Evolutionary conservation across 345 rosid species (phyloP).

Genomic region (Cardiospermum halicacabum): DNA sequence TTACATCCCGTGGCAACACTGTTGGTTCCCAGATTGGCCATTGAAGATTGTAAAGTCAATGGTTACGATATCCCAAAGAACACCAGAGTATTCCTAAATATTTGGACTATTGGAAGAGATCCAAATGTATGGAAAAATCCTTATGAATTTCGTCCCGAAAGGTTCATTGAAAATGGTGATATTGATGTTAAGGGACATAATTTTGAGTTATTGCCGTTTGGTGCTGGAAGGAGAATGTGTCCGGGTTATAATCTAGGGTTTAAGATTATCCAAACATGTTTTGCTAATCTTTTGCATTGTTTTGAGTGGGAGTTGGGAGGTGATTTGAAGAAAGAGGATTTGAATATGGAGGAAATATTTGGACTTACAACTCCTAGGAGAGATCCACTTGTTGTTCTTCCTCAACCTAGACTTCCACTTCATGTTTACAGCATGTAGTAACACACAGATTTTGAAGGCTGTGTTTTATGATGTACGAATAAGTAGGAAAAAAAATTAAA

Average conservation of each 20-base stretch:
- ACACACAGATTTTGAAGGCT: neutral
- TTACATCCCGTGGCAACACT: conserved; percentile 57
- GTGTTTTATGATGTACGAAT: too few relatives aligned
- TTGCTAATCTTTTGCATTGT: conserved; percentile 53
- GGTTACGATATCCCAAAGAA: conserved; percentile 44
- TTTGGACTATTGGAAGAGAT: conserved; percentile 53
- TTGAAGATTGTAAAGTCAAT: conserved; percentile 30
- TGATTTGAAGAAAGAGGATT: conserved; percentile 23
- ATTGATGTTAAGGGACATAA: conserved; percentile 54
- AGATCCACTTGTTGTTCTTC: conserved; percentile 33
- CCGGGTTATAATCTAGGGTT: conserved; percentile 57
- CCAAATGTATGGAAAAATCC: conserved; percentile 47
- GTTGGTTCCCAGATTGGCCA: conserved; percentile 40
- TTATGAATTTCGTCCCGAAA: conserved; percentile 45
- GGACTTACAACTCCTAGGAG: conserved; percentile 49
- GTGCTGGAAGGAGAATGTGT: conserved; percentile 65
- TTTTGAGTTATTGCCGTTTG: conserved; percentile 56
- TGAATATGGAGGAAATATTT: conserved; percentile 52
- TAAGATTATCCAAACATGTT: conserved; percentile 43
- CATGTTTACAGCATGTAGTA: conserved; percentile 30
- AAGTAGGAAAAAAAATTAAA: too few relatives aligned
- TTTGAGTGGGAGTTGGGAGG: conserved; percentile 43
- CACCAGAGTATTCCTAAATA: conserved; percentile 34
- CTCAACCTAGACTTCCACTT: conserved; percentile 38
- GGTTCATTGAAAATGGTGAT: conserved; percentile 36